A percentile compares a stretch with the other conserved stretches of the same genome.
Conservation (phyloP, 2,329 filamentous ascomycete genomes). For the Colletotrichum gigasporum region DNA sequence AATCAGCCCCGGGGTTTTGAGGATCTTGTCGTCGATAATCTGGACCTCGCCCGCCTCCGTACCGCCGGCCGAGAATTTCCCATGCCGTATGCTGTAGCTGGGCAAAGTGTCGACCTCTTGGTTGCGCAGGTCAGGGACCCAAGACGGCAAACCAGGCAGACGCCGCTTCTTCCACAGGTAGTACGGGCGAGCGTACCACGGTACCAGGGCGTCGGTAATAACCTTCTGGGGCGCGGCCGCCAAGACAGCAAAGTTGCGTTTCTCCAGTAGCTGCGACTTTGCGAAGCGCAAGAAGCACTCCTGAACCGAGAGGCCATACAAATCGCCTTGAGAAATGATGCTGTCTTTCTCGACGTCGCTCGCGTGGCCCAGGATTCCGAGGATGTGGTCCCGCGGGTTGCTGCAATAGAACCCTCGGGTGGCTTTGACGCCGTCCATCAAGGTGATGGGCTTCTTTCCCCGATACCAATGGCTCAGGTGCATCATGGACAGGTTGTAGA, state of each 20-base stretch:
- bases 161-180: neutral
- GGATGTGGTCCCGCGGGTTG: slow-evolving; percentile 9
- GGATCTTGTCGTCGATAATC: neutral
- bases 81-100: neutral
- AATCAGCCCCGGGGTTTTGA: neutral
- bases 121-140: slow-evolving; percentile 10
- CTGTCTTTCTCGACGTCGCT: slow-evolving; percentile 1
- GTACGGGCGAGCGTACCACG: slow-evolving; percentile 4
- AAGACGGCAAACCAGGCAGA: neutral
- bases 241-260: neutral
- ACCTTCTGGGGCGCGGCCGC: neutral
- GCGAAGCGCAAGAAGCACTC: slow-evolving; percentile 4
- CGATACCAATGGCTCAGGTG: neutral
- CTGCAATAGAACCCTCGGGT: slow-evolving; percentile 1
- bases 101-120: neutral
- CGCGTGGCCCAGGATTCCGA: neutral
- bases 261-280: slow-evolving; percentile 1
- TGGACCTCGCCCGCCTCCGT: neutral
- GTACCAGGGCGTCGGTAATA: neutral
- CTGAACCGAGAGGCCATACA: slow-evolving; percentile 1
- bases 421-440: slow-evolving; percentile 11
- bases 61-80: slow-evolving; percentile 8
- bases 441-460: slow-evolving; percentile 1
- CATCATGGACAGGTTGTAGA: slow-evolving; percentile 17
- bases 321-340: neutral